A percentile compares a stretch with the other conserved stretches of the same genome.
These are phyloP conservation scores for Trypanosoma platydactyli DNA, from an alignment of 208 protist genomes.

Conservation along the genomic window DNA sequence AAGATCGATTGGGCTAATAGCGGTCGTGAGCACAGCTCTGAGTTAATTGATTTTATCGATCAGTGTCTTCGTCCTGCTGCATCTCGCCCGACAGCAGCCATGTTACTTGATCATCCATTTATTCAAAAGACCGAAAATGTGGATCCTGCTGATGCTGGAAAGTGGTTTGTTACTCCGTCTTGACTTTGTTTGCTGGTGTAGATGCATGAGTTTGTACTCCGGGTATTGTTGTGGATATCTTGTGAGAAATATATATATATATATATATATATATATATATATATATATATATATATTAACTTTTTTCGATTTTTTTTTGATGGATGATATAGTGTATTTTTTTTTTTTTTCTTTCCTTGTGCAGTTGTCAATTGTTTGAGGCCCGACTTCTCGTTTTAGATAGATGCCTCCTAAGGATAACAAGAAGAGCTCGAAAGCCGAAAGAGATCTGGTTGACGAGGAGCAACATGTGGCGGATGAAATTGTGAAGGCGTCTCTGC, in stretches of 20 bases:
- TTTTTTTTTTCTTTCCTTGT: constrained; percentile 4
- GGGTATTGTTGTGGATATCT: too few species aligned
- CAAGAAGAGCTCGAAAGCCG: constrained; percentile 23
- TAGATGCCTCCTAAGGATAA: constrained; percentile 34
- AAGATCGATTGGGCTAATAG: constrained; percentile 64
- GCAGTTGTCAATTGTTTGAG: too few species aligned
- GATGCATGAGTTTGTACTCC: background rate
- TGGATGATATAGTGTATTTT: constrained; percentile 3
- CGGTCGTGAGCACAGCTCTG: constrained; percentile 49
- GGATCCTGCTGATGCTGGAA: constrained; percentile 57
- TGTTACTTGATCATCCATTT: constrained; percentile 80
- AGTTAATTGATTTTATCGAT: constrained; percentile 80
- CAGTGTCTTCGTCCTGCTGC: constrained; percentile 60
- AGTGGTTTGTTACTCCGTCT: constrained; percentile 58
- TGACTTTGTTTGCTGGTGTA: constrained; percentile 14
- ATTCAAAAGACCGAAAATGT: constrained; percentile 61
- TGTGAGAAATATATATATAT: background rate
- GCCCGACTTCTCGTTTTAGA: background rate
- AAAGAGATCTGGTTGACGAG: constrained; percentile 52
- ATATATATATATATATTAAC: constrained; percentile 1
- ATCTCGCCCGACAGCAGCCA: constrained; percentile 57
- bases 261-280: background rate
- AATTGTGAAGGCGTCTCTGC: constrained; percentile 44
- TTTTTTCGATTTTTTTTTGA: background rate
- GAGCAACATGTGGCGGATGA: constrained; percentile 71